Conservation (phyloP, 75 land plant species). For the Gnetum montanum region DNA sequence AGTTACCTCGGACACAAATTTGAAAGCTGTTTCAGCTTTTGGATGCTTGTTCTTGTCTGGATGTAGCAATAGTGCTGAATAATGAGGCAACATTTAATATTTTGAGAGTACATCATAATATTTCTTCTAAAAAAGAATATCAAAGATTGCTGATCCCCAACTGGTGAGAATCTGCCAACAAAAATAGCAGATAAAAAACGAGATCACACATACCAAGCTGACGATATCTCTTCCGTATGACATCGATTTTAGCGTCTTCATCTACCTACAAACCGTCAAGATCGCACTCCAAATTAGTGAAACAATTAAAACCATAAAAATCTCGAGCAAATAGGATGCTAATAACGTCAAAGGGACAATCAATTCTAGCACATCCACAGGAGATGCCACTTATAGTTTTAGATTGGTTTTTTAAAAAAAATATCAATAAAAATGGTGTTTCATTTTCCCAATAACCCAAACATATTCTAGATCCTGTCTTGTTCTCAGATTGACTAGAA, state of each 20-base stretch:
- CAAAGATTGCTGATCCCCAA: not conserved
- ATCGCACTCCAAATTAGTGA: no score
- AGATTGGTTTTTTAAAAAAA: no score
- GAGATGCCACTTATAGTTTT: no score
- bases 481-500: no score
- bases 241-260: conserved; percentile 37
- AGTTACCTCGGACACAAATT: conserved; percentile 77
- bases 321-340: no score
- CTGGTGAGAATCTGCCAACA: not conserved
- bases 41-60: conserved; percentile 84
- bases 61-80: conserved; percentile 77
- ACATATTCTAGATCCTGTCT: no score
- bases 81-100: conserved; percentile 5
- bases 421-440: no score
- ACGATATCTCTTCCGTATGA: conserved; percentile 51
- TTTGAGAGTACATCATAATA: no score
- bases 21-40: conserved; percentile 76
- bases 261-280: conserved; percentile 43
- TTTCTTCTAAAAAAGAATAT: not conserved
- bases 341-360: no score
- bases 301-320: no score
- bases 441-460: no score
- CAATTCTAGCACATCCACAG: no score
- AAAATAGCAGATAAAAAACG: not conserved
- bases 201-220: conserved; percentile 46